Evolutionary conservation across 306 rosid species (phyloP).

Genomic region (Cicer bijugum): DNA sequence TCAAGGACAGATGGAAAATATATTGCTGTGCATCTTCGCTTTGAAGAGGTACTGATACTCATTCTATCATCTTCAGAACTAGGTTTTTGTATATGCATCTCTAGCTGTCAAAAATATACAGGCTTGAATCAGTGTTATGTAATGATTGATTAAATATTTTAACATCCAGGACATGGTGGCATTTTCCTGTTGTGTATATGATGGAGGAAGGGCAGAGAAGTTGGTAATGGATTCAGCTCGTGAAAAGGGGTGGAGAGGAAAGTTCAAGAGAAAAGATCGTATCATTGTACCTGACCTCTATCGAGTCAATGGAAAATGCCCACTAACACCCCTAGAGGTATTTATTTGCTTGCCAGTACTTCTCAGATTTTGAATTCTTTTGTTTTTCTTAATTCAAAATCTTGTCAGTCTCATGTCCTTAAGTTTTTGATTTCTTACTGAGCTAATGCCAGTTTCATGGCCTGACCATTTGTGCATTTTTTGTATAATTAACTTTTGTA

Average conservation of each 20-base stretch:
- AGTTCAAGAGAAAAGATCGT: constrained; percentile 78
- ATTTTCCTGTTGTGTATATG: constrained; percentile 92
- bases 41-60: constrained; percentile 83
- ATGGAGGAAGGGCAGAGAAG: constrained; percentile 81
- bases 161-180: constrained; percentile 92
- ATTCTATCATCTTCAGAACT: constrained; percentile 36
- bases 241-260: constrained; percentile 84
- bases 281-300: constrained; percentile 68
- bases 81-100: constrained; percentile 5
- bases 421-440: constrained; percentile 27
- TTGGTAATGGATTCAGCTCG: constrained; percentile 78
- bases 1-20: constrained; percentile 77
- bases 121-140: constrained; percentile 25
- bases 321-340: constrained; percentile 93
- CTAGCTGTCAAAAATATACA: not conserved
- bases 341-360: constrained; percentile 36
- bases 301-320: constrained; percentile 91
- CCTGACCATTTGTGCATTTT: constrained; percentile 18
- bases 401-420: not conserved
- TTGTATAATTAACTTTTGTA: not conserved
- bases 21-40: constrained; percentile 87
- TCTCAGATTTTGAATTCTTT: constrained; percentile 21
- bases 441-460: constrained; percentile 7
- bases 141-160: constrained; percentile 33
- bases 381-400: not conserved